A percentile compares a stretch with the other conserved stretches of the same genome.
These are phyloP conservation scores for Zoysia matrella DNA, from an alignment of 202 grass and related monocot species.

Conservation along the genomic window DNA sequence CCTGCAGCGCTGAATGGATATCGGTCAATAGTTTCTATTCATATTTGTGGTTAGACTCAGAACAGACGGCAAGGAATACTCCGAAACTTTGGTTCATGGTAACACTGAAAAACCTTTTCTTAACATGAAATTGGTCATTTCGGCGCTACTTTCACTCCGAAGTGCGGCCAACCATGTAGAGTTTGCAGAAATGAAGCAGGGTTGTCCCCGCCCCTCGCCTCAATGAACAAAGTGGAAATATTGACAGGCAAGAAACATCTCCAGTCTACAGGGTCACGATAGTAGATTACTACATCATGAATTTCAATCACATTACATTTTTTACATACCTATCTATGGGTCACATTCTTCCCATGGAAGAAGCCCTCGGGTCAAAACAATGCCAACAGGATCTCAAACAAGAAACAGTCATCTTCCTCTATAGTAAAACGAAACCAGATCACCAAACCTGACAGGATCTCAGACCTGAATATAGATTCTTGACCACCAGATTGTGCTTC, in stretches of 20 bases:
- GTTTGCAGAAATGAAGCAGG: background rate
- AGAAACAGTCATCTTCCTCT: background rate
- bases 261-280: background rate
- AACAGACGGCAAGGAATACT: background rate
- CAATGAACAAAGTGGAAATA: background rate
- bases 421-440: slow-evolving; percentile 7
- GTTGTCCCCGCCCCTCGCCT: background rate
- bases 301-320: background rate
- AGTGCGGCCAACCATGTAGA: background rate
- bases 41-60: background rate
- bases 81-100: too few species aligned
- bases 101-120: too few species aligned
- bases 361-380: background rate
- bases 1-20: too few species aligned
- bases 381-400: background rate
- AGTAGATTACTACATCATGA: background rate
- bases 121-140: too few species aligned
- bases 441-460: background rate
- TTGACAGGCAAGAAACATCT: too few species aligned
- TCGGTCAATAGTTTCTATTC: too few species aligned
- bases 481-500: background rate
- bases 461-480: background rate
- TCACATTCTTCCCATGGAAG: background rate
- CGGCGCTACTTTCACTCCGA: background rate
- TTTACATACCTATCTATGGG: background rate